Evolutionary conservation across 2,329 filamentous ascomycete genomes (phyloP).

Genomic region (Claviceps arundinis): DNA sequence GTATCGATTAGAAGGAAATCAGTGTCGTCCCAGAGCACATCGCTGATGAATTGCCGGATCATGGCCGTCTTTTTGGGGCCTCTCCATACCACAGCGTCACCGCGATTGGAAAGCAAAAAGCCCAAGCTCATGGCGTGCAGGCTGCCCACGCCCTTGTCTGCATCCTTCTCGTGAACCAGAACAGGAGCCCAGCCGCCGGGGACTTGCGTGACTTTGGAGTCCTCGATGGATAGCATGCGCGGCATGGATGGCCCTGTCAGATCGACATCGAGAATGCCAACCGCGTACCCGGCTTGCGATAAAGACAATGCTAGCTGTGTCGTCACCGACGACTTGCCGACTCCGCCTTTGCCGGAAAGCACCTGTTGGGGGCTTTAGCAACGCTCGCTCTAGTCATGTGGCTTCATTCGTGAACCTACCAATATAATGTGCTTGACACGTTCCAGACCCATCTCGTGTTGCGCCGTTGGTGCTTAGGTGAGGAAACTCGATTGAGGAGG

Average conservation of each 20-base stretch:
- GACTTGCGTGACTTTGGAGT: constrained; percentile 79
- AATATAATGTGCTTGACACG: constrained; percentile 68
- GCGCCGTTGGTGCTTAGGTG: not conserved
- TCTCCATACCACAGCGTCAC: constrained; percentile 92
- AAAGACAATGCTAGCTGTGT: constrained; percentile 89
- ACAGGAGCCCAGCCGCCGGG: constrained; percentile 90
- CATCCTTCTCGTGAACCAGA: constrained; percentile 54
- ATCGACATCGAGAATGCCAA: constrained; percentile 92
- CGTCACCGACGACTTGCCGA: constrained; percentile 96
- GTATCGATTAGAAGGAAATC: constrained; percentile 94
- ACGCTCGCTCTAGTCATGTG: not conserved
- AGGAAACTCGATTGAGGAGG: no score
- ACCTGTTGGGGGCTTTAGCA: constrained; percentile 29
- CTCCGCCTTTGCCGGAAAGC: constrained; percentile 93
- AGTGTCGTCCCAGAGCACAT: constrained; percentile 77
- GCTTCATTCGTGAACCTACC: constrained; percentile 26
- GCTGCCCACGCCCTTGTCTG: constrained; percentile 40
- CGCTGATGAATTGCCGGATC: constrained; percentile 89
- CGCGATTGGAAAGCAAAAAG: constrained; percentile 70
- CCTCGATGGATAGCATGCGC: constrained; percentile 81
- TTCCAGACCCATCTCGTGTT: constrained; percentile 19
- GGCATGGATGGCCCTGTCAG: constrained; percentile 94
- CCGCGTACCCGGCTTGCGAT: constrained; percentile 70
- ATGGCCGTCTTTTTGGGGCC: constrained; percentile 98
- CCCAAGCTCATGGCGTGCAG: constrained; percentile 84